Base-by-base conservation (phyloP, 441 rosid genomes). In the Breynia disticha region DNA sequence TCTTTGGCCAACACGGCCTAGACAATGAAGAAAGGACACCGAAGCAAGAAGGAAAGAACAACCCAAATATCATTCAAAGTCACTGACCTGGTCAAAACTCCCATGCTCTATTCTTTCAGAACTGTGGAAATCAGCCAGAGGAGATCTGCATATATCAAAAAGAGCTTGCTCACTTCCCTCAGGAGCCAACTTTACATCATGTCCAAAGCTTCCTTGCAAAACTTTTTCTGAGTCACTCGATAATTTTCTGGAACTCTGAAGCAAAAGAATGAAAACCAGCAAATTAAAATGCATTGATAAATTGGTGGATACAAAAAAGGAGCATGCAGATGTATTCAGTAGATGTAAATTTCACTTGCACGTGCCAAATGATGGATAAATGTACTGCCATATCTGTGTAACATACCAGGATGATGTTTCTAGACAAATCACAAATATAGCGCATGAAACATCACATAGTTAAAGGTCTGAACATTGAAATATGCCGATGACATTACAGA, bases 61-160 rank as follows among this genome's bases (percentile, higher is more conserved):
- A 48, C 3, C 20, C 32, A 48, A 19, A 19, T 8, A 48, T 6
- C 22, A 12, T 17, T 16, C 14, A 48, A 48, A 48, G 48, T 57
- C 21, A 68, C 68, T 62, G 59, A 90, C 99, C 99, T 82, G 80
- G 66, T 46, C 53, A 24, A 79, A 59, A 37, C 62, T 69, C 58
- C 74, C 78, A 41, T 84, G 80, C 57, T 71, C 77, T 61, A 75
- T 62, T 74, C 87, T 81, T 79, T 94, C 97, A 55, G 54, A 67
- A 52, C 69, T 59, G 62, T 94, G 97, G 74, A 90, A 94, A 79
- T 66, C 81, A 61, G 83, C 75, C 74, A 90, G 54, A 56, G 96
- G 96, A 46, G 94, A 81, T 66, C 73, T 57, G 37, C 72, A 77
- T 19, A 77, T 64, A 67, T 87, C 85, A 32, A 76, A 76, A 53